Conservation (phyloP, 2,329 filamentous ascomycete species). For the Macrophomina phaseolina region DNA sequence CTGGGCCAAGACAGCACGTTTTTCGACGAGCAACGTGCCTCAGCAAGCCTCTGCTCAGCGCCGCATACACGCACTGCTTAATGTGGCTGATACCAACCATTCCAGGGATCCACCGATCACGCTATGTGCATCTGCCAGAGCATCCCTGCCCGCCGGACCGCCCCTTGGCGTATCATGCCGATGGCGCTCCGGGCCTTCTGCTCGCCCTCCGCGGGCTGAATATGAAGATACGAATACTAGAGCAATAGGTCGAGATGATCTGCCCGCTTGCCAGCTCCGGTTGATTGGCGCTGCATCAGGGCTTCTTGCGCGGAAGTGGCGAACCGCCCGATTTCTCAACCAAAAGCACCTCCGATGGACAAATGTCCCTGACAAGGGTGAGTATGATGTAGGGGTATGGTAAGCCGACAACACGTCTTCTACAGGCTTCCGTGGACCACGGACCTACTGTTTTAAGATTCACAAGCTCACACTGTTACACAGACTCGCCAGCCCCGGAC, state of each 20-base stretch:
- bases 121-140: constrained; percentile 19
- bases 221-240: constrained; percentile 23
- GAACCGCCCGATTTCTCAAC: constrained; percentile 24
- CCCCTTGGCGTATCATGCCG: background rate
- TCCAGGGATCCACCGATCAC: constrained; percentile 17
- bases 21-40: background rate
- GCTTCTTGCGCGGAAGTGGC: constrained; percentile 3
- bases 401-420: background rate
- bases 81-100: constrained; percentile 23
- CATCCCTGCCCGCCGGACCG: constrained; percentile 3
- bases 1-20: constrained; percentile 12
- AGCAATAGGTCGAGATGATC: constrained; percentile 17
- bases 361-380: constrained; percentile 18
- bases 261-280: constrained; percentile 22
- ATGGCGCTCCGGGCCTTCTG: background rate
- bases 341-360: background rate
- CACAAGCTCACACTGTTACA: constrained; percentile 26
- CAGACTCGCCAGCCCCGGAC: constrained; percentile 21
- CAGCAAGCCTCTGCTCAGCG: background rate
- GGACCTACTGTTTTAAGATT: constrained; percentile 24
- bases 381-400: constrained; percentile 19
- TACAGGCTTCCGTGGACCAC: constrained; percentile 17
- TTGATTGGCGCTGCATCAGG: constrained; percentile 14
- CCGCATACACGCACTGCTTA: background rate
- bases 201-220: constrained; percentile 7